These are phyloP conservation scores for Cladophialophora yegresii DNA, from an alignment of 2,329 filamentous ascomycete species.

Conservation along the genomic window DNA sequence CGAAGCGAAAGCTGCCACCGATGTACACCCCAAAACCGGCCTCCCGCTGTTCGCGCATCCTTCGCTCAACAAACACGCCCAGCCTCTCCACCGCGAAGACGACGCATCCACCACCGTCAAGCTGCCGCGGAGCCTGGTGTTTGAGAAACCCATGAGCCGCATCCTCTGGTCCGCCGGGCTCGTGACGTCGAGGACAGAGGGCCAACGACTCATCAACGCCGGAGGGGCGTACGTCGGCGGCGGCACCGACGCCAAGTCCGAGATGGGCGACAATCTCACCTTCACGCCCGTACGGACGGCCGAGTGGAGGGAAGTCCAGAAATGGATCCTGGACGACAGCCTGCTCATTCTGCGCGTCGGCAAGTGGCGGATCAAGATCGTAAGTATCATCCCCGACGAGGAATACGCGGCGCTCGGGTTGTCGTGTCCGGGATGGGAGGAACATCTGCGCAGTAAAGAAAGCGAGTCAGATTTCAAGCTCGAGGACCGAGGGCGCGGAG, in stretches of 20 bases:
- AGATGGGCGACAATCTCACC: constrained; percentile 49
- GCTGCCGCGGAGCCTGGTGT: constrained; percentile 54
- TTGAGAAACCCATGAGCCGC: constrained; percentile 51
- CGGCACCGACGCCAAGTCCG: constrained; percentile 43
- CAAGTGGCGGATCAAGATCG: constrained; percentile 62
- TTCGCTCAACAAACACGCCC: constrained; percentile 44
- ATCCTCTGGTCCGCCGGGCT: constrained; percentile 56
- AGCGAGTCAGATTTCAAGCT: neutral
- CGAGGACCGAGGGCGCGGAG: neutral
- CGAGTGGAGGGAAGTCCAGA: constrained; percentile 49
- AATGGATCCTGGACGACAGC: constrained; percentile 54
- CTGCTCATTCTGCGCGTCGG: constrained; percentile 59
- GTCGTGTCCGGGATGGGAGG: constrained; percentile 55
- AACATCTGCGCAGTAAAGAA: constrained; percentile 21
- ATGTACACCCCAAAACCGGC: constrained; percentile 8
- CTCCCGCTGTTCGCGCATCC: constrained; percentile 28
- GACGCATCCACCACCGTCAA: constrained; percentile 44
- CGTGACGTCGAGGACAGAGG: constrained; percentile 55
- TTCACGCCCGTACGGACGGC: constrained; percentile 50
- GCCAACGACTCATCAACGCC: constrained; percentile 52
- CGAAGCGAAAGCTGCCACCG: constrained; percentile 8
- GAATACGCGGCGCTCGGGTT: constrained; percentile 53
- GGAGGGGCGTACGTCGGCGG: constrained; percentile 56
- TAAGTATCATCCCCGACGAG: constrained; percentile 58
- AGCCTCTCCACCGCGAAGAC: constrained; percentile 45